These are phyloP conservation scores for Cercophora newfieldiana DNA, from an alignment of 495 filamentous ascomycete genomes.

Conservation along the genomic window DNA sequence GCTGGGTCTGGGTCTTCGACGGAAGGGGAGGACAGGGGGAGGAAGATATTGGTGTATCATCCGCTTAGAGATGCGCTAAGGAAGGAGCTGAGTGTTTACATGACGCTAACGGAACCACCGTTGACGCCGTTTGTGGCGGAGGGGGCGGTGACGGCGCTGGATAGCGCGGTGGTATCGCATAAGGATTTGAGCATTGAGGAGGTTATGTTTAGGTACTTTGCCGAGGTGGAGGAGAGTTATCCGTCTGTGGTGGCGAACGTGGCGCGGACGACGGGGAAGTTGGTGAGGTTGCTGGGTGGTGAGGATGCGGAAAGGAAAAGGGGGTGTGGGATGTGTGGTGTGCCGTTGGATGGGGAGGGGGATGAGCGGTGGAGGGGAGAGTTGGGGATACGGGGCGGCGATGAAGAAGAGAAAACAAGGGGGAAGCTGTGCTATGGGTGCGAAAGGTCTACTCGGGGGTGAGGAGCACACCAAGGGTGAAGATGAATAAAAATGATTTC, in stretches of 20 bases:
- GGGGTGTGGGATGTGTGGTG: constrained; percentile 52
- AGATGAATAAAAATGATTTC: not conserved
- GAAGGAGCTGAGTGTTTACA: not conserved
- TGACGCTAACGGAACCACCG: constrained; percentile 38
- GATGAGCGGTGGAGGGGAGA: constrained; percentile 54
- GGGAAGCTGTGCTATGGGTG: constrained; percentile 54
- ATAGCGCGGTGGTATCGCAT: constrained; percentile 53
- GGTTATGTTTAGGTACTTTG: constrained; percentile 85
- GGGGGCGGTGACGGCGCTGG: no score
- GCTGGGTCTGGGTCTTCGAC: not conserved
- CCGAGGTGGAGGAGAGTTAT: constrained; percentile 81
- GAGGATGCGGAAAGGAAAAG: not conserved
- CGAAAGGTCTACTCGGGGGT: constrained; percentile 48
- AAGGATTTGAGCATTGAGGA: constrained; percentile 87
- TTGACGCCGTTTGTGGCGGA: constrained; percentile 12
- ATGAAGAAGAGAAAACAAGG: constrained; percentile 12
- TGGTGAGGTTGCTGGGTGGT: constrained; percentile 43
- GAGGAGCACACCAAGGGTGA: not conserved
- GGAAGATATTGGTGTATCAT: not conserved
- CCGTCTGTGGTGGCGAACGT: constrained; percentile 94
- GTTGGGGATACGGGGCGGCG: constrained; percentile 34
- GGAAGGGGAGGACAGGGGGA: not conserved
- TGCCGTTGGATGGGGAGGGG: constrained; percentile 48
- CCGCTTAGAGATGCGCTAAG: constrained; percentile 3
- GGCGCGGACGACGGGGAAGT: constrained; percentile 79